Evolutionary conservation across 768 basidiomycete genomes (phyloP).

Genomic region (Cyclocybe aegerita): DNA sequence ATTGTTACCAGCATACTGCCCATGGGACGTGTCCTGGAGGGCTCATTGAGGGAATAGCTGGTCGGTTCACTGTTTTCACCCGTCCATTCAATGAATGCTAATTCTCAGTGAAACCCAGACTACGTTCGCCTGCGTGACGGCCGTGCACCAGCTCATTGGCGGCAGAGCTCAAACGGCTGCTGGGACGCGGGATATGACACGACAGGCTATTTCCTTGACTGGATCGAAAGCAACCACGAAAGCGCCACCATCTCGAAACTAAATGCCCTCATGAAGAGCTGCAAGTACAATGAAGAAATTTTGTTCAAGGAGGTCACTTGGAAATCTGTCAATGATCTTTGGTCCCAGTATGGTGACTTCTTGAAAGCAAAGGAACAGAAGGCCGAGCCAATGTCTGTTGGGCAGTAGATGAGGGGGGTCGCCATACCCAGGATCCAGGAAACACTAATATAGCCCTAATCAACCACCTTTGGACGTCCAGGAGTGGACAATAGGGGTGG

Average conservation of each 20-base stretch:
- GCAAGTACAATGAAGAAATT: not conserved
- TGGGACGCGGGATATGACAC: slow-evolving; percentile 8
- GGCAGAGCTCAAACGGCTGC: slow-evolving; percentile 9
- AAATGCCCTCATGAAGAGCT: not conserved
- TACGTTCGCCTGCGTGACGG: slow-evolving; percentile 65
- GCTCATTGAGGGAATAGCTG: slow-evolving; percentile 76
- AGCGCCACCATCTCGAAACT: slow-evolving; percentile 4
- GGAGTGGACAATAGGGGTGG: too few species aligned
- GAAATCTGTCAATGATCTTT: slow-evolving; percentile 7
- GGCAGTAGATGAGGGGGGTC: too few species aligned
- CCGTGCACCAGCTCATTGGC: slow-evolving; percentile 71
- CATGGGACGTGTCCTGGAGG: slow-evolving; percentile 61
- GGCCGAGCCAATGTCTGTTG: not conserved
- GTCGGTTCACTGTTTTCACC: slow-evolving; percentile 30
- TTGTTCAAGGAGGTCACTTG: slow-evolving; percentile 4
- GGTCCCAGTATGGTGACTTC: slow-evolving; percentile 8
- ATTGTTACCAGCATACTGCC: slow-evolving; percentile 73
- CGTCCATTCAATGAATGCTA: not conserved
- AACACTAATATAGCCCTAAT: too few species aligned
- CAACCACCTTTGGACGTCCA: too few species aligned
- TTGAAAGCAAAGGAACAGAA: slow-evolving; percentile 1
- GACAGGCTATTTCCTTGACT: slow-evolving; percentile 10
- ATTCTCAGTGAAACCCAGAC: slow-evolving; percentile 37
- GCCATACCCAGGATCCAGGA: too few species aligned
- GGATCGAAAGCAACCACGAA: slow-evolving; percentile 5